Conservation (phyloP, 129 eudicot genomes). For the Pseudognaphalium luteoalbum region DNA sequence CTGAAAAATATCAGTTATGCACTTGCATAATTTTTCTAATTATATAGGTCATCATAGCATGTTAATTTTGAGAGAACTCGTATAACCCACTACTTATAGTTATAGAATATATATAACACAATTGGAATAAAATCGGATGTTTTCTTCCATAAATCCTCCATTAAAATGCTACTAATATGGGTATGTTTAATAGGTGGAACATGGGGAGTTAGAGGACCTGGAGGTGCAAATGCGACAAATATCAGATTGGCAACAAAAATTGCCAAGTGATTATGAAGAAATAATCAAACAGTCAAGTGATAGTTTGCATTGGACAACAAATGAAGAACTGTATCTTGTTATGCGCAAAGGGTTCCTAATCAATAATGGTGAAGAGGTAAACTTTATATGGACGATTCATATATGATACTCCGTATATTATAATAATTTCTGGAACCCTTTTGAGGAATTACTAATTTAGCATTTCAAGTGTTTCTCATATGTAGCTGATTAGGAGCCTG, state of each 20-base stretch:
- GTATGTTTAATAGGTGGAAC: neutral
- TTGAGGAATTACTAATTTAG: too few relatives aligned
- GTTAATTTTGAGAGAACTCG: too few relatives aligned
- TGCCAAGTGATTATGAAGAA: constrained; percentile 20
- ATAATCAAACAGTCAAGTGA: neutral
- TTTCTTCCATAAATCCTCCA: neutral
- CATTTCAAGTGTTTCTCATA: neutral
- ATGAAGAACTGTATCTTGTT: constrained; percentile 13
- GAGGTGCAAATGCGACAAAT: neutral
- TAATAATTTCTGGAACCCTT: neutral
- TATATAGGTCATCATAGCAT: too few relatives aligned
- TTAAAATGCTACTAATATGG: neutral
- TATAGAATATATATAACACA: too few relatives aligned
- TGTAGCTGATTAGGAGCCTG: neutral
- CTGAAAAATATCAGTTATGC: neutral
- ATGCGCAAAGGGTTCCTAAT: constrained; percentile 23
- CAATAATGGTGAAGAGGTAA: neutral
- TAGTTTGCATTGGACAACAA: neutral
- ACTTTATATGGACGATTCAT: neutral
- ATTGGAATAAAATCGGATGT: neutral
- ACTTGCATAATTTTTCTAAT: neutral
- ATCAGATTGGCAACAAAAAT: constrained; percentile 14
- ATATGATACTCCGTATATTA: neutral
- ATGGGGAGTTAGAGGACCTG: neutral
- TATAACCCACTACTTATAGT: too few relatives aligned